Percentiles rank a stretch among this genome's conserved stretches.
Conservation (phyloP, 2,329 filamentous ascomycete species). For the Penicillium brevicompactum region DNA sequence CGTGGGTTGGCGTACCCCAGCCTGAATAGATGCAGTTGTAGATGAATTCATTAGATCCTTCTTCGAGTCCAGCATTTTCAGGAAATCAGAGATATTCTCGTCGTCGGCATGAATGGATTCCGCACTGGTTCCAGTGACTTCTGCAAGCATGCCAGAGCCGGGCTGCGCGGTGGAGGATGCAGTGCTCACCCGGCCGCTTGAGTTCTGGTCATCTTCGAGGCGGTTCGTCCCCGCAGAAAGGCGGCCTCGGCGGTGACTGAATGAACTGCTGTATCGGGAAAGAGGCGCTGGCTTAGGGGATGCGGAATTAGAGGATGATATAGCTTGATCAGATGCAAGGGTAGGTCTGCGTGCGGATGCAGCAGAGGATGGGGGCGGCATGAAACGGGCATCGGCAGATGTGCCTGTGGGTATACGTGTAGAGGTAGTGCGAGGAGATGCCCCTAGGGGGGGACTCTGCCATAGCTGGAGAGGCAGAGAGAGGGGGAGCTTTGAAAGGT, state of each 20-base stretch:
- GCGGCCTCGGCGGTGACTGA: constrained; percentile 78
- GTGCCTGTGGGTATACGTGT: constrained; percentile 42
- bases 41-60: constrained; percentile 77
- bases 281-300: constrained; percentile 78
- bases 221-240: constrained; percentile 71
- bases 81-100: constrained; percentile 89
- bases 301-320: constrained; percentile 68
- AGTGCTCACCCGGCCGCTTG: constrained; percentile 61
- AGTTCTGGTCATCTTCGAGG: constrained; percentile 51
- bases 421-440: constrained; percentile 55
- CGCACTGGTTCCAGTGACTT: constrained; percentile 63
- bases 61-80: constrained; percentile 83
- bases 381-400: constrained; percentile 42
- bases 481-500: constrained; percentile 91
- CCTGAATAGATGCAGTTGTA: constrained; percentile 61
- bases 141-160: constrained; percentile 77
- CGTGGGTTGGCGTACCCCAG: constrained; percentile 72
- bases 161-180: constrained; percentile 61
- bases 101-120: constrained; percentile 77
- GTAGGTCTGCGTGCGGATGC: constrained; percentile 41
- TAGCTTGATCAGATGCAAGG: constrained; percentile 62
- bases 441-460: constrained; percentile 51
- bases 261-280: constrained; percentile 91
- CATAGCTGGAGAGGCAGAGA: constrained; percentile 81
- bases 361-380: constrained; percentile 42